phyloP scores from a whole-genome alignment of 495 filamentous ascomycete genomes.

The Coniosporium apollinis region DNA sequence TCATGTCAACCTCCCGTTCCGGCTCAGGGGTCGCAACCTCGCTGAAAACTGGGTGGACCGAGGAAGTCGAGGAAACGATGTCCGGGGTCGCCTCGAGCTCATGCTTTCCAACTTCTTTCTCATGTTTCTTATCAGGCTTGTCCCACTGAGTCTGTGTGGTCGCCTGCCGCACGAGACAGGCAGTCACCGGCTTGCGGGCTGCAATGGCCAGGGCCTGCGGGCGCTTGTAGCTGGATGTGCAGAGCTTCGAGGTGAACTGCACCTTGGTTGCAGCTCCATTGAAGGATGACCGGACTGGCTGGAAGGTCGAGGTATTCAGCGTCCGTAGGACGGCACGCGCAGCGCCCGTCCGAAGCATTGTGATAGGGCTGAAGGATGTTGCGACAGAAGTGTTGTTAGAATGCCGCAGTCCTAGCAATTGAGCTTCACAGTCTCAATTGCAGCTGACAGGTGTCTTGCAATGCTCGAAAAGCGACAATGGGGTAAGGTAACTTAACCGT shows the following conservation, averaged over 20 bases:
- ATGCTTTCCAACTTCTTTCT: constrained; percentile 31
- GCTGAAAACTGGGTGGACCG: constrained; percentile 36
- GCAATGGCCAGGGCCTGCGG: constrained; percentile 4
- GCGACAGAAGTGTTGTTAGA: no score
- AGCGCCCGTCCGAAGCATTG: constrained; percentile 22
- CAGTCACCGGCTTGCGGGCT: constrained; percentile 8
- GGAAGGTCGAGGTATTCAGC: constrained; percentile 7
- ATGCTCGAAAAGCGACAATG: no score
- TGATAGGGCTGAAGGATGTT: no score
- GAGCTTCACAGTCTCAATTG: no score
- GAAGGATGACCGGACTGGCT: constrained; percentile 7
- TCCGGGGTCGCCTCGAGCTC: constrained; percentile 40
- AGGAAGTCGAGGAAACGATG: constrained; percentile 38
- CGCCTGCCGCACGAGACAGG: constrained; percentile 11
- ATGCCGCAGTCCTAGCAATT: no score
- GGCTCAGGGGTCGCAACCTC: constrained; percentile 20
- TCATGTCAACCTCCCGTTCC: constrained; percentile 34
- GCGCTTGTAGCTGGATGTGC: constrained; percentile 6
- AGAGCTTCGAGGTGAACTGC: constrained; percentile 11
- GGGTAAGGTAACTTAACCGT: no score
- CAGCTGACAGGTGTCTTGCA: no score
- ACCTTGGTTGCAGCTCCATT: constrained; percentile 4
- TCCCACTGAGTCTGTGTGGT: constrained; percentile 17
- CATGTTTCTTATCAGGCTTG: constrained; percentile 33
- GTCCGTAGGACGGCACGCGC: constrained; percentile 16